Base-by-base conservation (phyloP, 2,329 filamentous ascomycete species). In the Cephalotrichum gorgonifer region DNA sequence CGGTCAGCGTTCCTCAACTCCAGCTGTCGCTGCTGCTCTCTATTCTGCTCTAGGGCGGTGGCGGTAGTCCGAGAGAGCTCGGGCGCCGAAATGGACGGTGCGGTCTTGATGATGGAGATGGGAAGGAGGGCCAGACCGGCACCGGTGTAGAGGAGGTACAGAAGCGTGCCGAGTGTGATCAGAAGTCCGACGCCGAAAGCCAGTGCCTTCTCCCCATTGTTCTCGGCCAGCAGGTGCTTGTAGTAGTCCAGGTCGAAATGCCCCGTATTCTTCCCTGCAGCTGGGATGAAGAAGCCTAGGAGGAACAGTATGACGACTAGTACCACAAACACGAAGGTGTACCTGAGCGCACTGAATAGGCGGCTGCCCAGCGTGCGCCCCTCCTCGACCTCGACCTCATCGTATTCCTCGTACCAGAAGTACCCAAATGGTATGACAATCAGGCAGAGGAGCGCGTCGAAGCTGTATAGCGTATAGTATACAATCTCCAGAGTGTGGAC, bases 361-460 rank as follows among this genome's bases (percentile, higher is more conserved):
- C 88, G 79, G 59, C 81, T 78, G 6, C 74, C 75, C 51, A 85
- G 65, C 2, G 85, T 85, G 62, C 90, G 83, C 27, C 79, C 81
- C 28, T 88, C 86, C 58, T 95, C 87, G 30, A 84, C 77, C 53
- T 89, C 89, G 20, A 91, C 83, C 67, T 96, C 89, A 59, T 96
- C 91, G 56, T 95, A 95, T 65, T 46, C 93, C 64, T 98, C 93
- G 60, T 95, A 93, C 81, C 86, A 96, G 64, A 98, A 98, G 71
- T 98, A 98, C 44, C 90, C 85, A 62, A 98, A 98, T 0, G 93
- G 93, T 20, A 97, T 85, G 42, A 95, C 78, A 17, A 97, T 64
- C 43, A 98, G 73, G 61, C 93, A 98, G 11, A 98, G 78, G 6
- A 96, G 64, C 1, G 89, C 87, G 64, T 98, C 93, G 56, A 96